A percentile compares a stretch with the other conserved stretches of the same genome.
Evolutionary conservation across 1,284 basidiomycete genomes (phyloP).

Genomic region (Stygiomarasmius scandens): DNA sequence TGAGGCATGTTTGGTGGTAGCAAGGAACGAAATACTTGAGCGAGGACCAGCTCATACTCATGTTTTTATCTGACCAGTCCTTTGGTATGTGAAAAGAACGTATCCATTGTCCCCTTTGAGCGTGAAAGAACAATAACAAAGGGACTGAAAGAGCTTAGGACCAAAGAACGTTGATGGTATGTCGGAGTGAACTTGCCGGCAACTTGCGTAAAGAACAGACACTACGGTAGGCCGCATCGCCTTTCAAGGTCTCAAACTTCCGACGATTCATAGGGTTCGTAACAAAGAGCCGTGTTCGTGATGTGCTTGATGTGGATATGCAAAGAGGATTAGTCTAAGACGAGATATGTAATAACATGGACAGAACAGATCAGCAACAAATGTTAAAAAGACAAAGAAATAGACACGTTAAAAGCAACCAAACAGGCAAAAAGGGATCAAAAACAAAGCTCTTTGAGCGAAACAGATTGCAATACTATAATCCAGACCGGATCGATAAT

Average conservation of each 20-base stretch:
- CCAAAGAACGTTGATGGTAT: background rate
- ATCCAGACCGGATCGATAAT: background rate
- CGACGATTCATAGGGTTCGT: background rate
- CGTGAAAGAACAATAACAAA: background rate
- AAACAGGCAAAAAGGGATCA: slow-evolving; percentile 2
- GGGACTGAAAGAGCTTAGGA: background rate
- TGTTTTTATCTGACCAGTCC: too few relatives aligned
- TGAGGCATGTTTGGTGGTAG: too few relatives aligned
- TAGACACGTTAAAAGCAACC: slow-evolving; percentile 7
- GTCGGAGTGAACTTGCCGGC: too few relatives aligned
- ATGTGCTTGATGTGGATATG: background rate
- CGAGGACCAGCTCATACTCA: too few relatives aligned
- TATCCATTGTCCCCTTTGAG: background rate
- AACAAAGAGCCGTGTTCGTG: background rate
- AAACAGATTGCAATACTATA: slow-evolving; percentile 3
- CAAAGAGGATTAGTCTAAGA: background rate
- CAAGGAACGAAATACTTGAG: too few relatives aligned
- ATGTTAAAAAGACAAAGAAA: slow-evolving; percentile 5
- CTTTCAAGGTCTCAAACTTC: too few relatives aligned
- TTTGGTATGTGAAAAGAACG: too few relatives aligned
- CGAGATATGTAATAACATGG: background rate
- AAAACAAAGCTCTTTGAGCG: slow-evolving; percentile 3
- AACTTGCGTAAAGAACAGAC: too few relatives aligned
- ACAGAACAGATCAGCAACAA: slow-evolving; percentile 13
- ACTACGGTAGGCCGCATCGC: too few relatives aligned